Conservation (phyloP, 2,329 filamentous ascomycete genomes). For the Colletotrichum noveboracense region DNA sequence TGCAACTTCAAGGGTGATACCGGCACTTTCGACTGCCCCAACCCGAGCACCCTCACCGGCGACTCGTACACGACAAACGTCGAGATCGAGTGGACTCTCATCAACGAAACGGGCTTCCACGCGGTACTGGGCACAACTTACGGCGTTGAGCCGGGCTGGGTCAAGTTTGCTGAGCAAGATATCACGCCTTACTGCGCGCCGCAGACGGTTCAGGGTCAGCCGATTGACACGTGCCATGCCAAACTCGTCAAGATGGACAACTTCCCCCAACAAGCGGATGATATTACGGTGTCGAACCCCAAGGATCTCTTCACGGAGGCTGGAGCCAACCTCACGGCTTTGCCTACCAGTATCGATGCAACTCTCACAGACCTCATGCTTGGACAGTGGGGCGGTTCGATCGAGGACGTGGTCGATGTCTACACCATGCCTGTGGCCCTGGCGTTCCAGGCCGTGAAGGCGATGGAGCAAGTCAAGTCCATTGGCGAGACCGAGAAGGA, state of each 20-base stretch:
- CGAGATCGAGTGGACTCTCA: background rate
- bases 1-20: background rate
- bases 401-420: background rate
- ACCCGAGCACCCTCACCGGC: background rate
- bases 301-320: background rate
- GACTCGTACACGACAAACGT: background rate
- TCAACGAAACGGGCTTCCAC: background rate
- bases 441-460: background rate
- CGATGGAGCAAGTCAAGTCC: background rate
- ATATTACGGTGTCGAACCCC: background rate
- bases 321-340: background rate
- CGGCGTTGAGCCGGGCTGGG: background rate
- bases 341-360: background rate
- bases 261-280: background rate
- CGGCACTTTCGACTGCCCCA: background rate
- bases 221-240: background rate
- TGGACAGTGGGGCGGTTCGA: background rate
- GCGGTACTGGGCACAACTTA: background rate
- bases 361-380: background rate
- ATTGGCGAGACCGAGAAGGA: background rate
- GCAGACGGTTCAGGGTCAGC: background rate
- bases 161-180: background rate
- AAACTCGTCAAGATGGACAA: background rate
- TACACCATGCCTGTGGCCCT: background rate
- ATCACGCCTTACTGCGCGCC: background rate